Evolutionary conservation across 805 yeast genomes (phyloP).

Genomic region (Teunomyces atbi): DNA sequence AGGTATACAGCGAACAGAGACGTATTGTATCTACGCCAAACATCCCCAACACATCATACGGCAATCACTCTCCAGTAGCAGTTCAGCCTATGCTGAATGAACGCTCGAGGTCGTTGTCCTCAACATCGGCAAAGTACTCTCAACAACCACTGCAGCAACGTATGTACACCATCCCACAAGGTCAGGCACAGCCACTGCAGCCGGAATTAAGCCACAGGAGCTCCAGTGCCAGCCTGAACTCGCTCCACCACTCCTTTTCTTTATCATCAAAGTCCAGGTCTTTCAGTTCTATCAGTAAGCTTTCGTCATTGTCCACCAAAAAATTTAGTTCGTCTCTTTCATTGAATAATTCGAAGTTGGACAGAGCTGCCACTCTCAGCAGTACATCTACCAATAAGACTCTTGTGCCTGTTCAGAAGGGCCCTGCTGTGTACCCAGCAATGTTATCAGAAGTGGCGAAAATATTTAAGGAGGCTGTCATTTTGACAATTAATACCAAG

Average conservation of each 20-base stretch:
- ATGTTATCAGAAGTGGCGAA: constrained; percentile 80
- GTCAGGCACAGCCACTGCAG: constrained; percentile 8
- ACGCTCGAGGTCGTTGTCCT: constrained; percentile 31
- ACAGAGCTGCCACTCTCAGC: constrained; percentile 28
- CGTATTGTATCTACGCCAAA: constrained; percentile 33
- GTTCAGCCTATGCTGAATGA: constrained; percentile 3
- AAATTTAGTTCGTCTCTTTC: constrained; percentile 36
- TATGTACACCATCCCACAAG: constrained; percentile 8
- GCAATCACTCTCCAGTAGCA: constrained; percentile 3
- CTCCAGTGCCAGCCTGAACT: constrained; percentile 16
- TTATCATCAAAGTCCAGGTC: constrained; percentile 41
- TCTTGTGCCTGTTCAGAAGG: constrained; percentile 30
- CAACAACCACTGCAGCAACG: constrained; percentile 8
- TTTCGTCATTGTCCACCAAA: constrained; percentile 41
- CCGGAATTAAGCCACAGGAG: constrained; percentile 12
- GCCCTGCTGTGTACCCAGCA: constrained; percentile 87
- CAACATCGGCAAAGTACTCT: constrained; percentile 15
- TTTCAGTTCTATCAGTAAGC: constrained; percentile 39
- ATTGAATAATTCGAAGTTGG: constrained; percentile 24
- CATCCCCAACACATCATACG: constrained; percentile 9
- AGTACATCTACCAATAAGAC: constrained; percentile 15
- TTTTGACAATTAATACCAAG: constrained; percentile 75
- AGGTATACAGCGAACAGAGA: constrained; percentile 12
- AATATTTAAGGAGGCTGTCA: constrained; percentile 66
- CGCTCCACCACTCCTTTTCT: constrained; percentile 33